Evolutionary conservation across 371 early-diverging fungal species (phyloP).

Genomic region (Lichtheimia hyalospora): DNA sequence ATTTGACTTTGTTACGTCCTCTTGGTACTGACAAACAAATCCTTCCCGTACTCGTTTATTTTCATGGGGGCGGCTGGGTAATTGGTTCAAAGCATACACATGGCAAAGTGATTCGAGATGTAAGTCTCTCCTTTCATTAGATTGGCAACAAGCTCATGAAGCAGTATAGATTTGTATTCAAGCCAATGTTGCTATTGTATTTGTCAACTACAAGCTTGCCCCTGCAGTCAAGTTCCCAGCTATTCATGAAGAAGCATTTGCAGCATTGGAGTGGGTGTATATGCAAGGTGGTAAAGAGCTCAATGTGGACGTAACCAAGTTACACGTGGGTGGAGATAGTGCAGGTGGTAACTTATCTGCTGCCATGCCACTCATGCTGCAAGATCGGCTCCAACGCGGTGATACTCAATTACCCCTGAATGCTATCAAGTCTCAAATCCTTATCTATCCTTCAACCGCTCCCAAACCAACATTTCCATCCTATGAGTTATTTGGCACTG

Average conservation of each 20-base stretch:
- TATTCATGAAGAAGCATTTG: conserved; percentile 24
- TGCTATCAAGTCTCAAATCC: conserved; percentile 13
- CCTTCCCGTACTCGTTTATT: conserved; percentile 17
- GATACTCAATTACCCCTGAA: neutral
- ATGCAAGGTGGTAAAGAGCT: conserved; percentile 5
- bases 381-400: neutral
- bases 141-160: neutral
- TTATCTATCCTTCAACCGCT: conserved; percentile 10
- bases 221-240: conserved; percentile 28
- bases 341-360: conserved; percentile 20
- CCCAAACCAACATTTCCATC: neutral
- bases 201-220: conserved; percentile 22
- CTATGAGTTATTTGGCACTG: conserved; percentile 10
- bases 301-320: conserved; percentile 10
- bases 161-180: conserved; percentile 3
- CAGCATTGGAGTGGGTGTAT: conserved; percentile 15
- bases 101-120: conserved; percentile 13
- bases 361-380: neutral
- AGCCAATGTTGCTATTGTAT: conserved; percentile 11
- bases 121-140: conserved; percentile 1
- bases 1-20: conserved; percentile 12
- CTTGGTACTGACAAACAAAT: conserved; percentile 12
- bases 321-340: conserved; percentile 23
- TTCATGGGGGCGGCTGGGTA: conserved; percentile 22
- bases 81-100: conserved; percentile 15